Evolutionary conservation across 148 eudicot genomes (phyloP).

Genomic region (Heliosperma pusillum): DNA sequence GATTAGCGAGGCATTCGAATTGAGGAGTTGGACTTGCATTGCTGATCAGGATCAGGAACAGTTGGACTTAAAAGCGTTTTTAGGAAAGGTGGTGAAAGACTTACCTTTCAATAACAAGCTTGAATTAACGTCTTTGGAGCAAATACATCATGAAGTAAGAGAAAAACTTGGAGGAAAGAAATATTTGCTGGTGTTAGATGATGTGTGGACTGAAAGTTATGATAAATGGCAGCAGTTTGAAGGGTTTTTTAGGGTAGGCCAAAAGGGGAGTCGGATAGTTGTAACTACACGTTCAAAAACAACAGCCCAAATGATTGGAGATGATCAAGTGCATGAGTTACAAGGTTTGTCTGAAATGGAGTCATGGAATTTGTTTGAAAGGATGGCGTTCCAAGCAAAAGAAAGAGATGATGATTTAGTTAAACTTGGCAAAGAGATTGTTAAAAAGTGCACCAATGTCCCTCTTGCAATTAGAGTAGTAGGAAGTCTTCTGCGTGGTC

Average conservation of each 20-base stretch:
- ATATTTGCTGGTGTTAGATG: conserved; percentile 7
- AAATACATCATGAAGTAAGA: not conserved
- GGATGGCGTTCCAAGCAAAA: not conserved
- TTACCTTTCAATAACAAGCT: not conserved
- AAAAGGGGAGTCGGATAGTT: conserved; percentile 4
- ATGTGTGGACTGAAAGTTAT: not conserved
- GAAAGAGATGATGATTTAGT: not conserved
- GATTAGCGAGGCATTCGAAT: conserved; percentile 8
- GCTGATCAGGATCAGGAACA: conserved; percentile 16
- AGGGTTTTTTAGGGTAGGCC: conserved; percentile 8
- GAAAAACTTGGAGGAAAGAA: conserved; percentile 4
- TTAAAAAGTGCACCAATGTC: conserved; percentile 12
- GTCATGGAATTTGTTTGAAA: conserved; percentile 6
- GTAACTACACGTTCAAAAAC: not conserved
- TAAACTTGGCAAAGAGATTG: conserved; percentile 22
- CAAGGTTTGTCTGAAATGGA: not conserved
- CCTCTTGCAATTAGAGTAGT: conserved; percentile 18
- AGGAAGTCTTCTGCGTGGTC: conserved; percentile 10
- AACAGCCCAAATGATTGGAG: conserved; percentile 1
- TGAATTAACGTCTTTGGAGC: not conserved
- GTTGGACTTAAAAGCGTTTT: not conserved
- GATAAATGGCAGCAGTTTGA: not conserved
- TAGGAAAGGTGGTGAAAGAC: not conserved
- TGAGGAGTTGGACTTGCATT: conserved; percentile 27
- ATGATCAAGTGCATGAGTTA: not conserved